These are phyloP conservation scores for Xylaria venustula DNA, from an alignment of 495 filamentous ascomycete species.

Conservation along the genomic window DNA sequence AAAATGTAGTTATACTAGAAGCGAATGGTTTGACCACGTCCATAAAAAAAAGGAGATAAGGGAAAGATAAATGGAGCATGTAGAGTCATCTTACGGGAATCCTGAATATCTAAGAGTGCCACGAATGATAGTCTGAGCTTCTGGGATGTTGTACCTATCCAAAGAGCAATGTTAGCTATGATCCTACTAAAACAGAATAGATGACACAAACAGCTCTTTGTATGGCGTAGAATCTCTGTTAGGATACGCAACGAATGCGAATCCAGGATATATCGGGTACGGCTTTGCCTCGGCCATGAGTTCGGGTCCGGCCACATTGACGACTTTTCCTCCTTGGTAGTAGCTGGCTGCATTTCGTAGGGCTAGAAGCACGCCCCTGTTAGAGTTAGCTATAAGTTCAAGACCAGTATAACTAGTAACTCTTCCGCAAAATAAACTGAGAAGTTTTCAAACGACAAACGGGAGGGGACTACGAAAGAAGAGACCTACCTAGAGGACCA, in stretches of 20 bases:
- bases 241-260: constrained; percentile 87
- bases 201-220: constrained; percentile 56
- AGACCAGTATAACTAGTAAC: background rate
- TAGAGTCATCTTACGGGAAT: constrained; percentile 55
- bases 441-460: no score
- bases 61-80: background rate
- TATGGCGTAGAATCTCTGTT: constrained; percentile 88
- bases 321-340: constrained; percentile 74
- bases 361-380: constrained; percentile 81
- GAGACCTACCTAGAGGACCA: constrained; percentile 51
- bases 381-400: background rate
- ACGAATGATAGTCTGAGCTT: constrained; percentile 67
- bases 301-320: constrained; percentile 59
- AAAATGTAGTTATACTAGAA: no score
- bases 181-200: background rate
- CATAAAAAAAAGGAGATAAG: background rate
- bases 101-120: constrained; percentile 83
- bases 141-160: constrained; percentile 74
- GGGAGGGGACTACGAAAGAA: no score
- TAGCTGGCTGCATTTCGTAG: constrained; percentile 81
- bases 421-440: background rate
- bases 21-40: no score
- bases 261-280: constrained; percentile 86
- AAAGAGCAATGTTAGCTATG: background rate
- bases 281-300: constrained; percentile 88